These are phyloP conservation scores for Carex scoparia DNA, from an alignment of 176 grass and related monocot species.

Conservation along the genomic window DNA sequence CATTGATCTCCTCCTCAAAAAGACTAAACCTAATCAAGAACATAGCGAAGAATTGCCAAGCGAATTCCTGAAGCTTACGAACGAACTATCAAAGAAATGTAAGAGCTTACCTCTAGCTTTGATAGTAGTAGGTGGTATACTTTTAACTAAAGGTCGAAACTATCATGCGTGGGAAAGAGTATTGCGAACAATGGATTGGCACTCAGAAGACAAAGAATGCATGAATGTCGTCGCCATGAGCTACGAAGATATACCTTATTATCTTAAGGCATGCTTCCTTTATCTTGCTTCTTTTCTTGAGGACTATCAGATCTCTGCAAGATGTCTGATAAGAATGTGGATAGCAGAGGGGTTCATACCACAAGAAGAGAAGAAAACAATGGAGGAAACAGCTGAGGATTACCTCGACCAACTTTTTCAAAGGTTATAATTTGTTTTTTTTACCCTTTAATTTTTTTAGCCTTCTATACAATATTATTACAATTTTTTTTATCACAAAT, in stretches of 20 bases:
- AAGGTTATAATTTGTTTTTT: too few species aligned
- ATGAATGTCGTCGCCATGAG: constrained; percentile 8
- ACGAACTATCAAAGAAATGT: background rate
- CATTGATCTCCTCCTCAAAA: too few species aligned
- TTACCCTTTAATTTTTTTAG: too few species aligned
- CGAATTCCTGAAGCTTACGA: background rate
- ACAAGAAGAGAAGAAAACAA: background rate
- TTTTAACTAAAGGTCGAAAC: background rate
- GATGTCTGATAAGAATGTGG: constrained; percentile 28
- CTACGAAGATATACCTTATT: constrained; percentile 42
- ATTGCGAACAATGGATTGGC: background rate
- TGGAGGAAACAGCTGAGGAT: too few species aligned
- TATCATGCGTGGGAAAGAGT: background rate
- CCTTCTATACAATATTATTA: too few species aligned
- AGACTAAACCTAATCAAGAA: too few species aligned
- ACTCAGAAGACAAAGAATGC: constrained; percentile 13
- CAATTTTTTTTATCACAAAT: too few species aligned
- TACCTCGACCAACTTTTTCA: too few species aligned
- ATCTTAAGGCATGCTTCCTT: constrained; percentile 44
- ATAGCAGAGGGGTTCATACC: constrained; percentile 35
- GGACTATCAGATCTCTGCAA: constrained; percentile 1
- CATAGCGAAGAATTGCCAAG: too few species aligned
- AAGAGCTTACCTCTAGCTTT: background rate
- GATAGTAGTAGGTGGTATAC: background rate
- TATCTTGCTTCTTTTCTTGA: constrained; percentile 28